A percentile compares a stretch with the other conserved stretches of the same genome.
These are phyloP conservation scores for Talaromyces liani DNA, from an alignment of 495 filamentous ascomycete genomes.

Conservation along the genomic window DNA sequence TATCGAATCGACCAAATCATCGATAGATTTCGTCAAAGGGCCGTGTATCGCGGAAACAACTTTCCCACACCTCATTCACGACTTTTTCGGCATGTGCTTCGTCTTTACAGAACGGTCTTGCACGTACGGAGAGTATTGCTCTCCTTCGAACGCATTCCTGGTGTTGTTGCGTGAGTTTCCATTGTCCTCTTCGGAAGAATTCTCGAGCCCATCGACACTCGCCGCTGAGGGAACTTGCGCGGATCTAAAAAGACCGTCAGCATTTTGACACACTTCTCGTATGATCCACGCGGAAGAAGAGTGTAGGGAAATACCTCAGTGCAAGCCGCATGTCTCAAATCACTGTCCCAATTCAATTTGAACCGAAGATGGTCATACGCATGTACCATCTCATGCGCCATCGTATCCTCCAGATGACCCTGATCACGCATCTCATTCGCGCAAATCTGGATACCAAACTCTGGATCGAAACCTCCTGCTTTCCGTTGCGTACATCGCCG, in stretches of 20 bases:
- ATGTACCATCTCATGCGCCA: conserved; percentile 97
- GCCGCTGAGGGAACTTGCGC: conserved; percentile 83
- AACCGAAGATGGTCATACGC: conserved; percentile 90
- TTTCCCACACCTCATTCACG: conserved; percentile 96
- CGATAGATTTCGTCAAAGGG: conserved; percentile 96
- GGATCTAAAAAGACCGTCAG: conserved; percentile 52
- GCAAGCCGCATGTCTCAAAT: conserved; percentile 85
- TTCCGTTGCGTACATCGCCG: conserved; percentile 60
- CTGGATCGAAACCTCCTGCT: conserved; percentile 73
- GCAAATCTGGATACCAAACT: conserved; percentile 82
- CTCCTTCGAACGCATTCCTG: conserved; percentile 83
- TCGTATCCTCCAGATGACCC: conserved; percentile 79
- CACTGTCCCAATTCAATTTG: conserved; percentile 72
- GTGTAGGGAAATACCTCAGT: conserved; percentile 60
- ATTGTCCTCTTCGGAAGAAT: conserved; percentile 74
- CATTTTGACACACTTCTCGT: neutral
- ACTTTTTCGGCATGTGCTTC: conserved; percentile 79
- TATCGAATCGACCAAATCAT: conserved; percentile 34
- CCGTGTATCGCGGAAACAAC: conserved; percentile 86
- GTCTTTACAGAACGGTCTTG: conserved; percentile 72
- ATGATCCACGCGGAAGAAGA: neutral
- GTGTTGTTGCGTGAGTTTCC: conserved; percentile 82
- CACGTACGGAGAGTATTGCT: conserved; percentile 67
- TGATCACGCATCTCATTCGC: conserved; percentile 74
- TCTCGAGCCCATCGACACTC: conserved; percentile 91